Evolutionary conservation across 768 basidiomycete genomes (phyloP).

Genomic region (Terana coerulea): DNA sequence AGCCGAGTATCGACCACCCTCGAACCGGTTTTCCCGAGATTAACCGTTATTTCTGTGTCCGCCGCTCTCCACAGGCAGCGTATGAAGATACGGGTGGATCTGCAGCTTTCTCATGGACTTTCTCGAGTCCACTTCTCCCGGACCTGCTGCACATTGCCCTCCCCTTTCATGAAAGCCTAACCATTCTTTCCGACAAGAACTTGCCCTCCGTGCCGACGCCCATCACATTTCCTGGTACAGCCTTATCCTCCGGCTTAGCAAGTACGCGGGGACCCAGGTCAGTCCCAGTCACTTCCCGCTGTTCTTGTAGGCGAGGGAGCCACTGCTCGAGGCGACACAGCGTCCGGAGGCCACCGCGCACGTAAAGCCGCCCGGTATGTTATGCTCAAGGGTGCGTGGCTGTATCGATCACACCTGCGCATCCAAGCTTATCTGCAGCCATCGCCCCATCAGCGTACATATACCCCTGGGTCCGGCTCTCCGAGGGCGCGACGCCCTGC

Average conservation of each 20-base stretch:
- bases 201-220: constrained; percentile 5
- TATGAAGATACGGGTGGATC: constrained; percentile 7
- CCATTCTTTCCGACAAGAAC: constrained; percentile 4
- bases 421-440: constrained; percentile 15
- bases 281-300: no score
- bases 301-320: no score
- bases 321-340: no score
- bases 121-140: constrained; percentile 8
- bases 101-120: constrained; percentile 7
- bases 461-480: constrained; percentile 7
- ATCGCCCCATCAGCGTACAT: constrained; percentile 11
- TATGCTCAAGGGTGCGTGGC: no score
- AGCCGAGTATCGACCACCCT: neutral
- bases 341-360: no score
- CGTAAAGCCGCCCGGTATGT: no score
- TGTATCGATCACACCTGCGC: no score
- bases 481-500: neutral
- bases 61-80: neutral
- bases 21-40: neutral
- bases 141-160: constrained; percentile 6
- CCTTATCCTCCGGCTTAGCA: neutral
- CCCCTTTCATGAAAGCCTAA: constrained; percentile 5
- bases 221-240: neutral
- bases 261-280: no score
- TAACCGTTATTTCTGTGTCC: neutral